Percentiles rank a stretch among this genome's conserved stretches.
Conservation (phyloP, 2,329 filamentous ascomycete species). For the Botrytis cinerea region DNA sequence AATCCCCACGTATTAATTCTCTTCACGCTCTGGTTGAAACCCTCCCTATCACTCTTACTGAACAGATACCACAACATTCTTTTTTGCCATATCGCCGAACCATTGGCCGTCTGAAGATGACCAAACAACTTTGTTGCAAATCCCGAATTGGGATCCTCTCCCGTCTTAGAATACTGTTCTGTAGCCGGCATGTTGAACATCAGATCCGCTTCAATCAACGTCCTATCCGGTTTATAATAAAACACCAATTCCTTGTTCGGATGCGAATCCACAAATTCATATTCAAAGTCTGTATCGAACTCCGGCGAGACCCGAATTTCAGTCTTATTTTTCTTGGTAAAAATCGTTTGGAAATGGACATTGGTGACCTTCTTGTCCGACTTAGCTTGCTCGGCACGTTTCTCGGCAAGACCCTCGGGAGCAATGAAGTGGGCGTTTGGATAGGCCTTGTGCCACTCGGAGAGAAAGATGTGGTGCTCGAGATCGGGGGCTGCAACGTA, state of each 20-base stretch:
- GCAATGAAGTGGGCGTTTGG: slow-evolving; percentile 79
- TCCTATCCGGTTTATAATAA: slow-evolving; percentile 73
- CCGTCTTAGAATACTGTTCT: slow-evolving; percentile 75
- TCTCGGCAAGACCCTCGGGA: slow-evolving; percentile 79
- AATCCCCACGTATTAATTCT: slow-evolving; percentile 82
- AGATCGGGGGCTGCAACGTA: slow-evolving; percentile 88
- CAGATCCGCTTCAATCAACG: slow-evolving; percentile 86
- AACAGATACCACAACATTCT: slow-evolving; percentile 79
- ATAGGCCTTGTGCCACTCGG: slow-evolving; percentile 78
- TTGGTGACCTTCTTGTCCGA: slow-evolving; percentile 49
- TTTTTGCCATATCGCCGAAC: slow-evolving; percentile 71
- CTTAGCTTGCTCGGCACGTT: slow-evolving; percentile 64
- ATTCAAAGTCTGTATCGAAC: slow-evolving; percentile 84
- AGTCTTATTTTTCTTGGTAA: slow-evolving; percentile 56
- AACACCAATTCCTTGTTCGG: slow-evolving; percentile 87
- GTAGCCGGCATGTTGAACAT: slow-evolving; percentile 86
- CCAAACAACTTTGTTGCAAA: slow-evolving; percentile 59
- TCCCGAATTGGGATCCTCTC: slow-evolving; percentile 56
- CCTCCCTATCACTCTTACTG: slow-evolving; percentile 59
- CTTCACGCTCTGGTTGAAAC: slow-evolving; percentile 68
- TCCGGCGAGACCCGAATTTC: slow-evolving; percentile 64
- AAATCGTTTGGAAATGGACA: slow-evolving; percentile 64
- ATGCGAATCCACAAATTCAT: slow-evolving; percentile 79
- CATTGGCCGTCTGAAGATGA: slow-evolving; percentile 60
- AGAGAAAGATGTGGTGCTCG: slow-evolving; percentile 94